Percentiles rank a stretch among this genome's conserved stretches.
phyloP scores from a whole-genome alignment of 2,329 filamentous ascomycete genomes.

The Aspergillus sp. region DNA sequence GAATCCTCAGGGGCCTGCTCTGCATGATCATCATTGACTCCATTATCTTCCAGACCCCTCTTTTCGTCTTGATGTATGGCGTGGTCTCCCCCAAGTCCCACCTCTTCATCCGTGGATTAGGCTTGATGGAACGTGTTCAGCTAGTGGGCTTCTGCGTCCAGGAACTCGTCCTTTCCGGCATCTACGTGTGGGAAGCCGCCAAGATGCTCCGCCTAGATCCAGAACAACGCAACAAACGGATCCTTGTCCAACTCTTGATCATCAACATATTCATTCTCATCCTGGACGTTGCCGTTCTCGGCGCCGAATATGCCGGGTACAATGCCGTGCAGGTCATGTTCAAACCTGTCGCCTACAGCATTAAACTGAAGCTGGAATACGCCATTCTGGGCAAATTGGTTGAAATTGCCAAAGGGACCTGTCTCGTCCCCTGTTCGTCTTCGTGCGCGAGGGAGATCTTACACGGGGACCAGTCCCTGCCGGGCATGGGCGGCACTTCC shows the following conservation, averaged over 20 bases:
- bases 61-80: constrained; percentile 32
- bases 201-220: constrained; percentile 16
- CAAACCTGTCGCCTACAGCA: constrained; percentile 31
- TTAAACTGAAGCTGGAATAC: constrained; percentile 47
- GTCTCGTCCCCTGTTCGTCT: background rate
- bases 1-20: constrained; percentile 28
- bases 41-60: constrained; percentile 34
- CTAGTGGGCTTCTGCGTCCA: constrained; percentile 47
- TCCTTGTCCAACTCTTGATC: constrained; percentile 42
- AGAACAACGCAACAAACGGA: constrained; percentile 9
- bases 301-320: constrained; percentile 32
- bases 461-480: background rate
- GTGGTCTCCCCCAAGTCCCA: constrained; percentile 13
- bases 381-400: constrained; percentile 44
- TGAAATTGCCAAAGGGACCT: constrained; percentile 10
- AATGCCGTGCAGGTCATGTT: constrained; percentile 33
- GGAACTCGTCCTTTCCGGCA: constrained; percentile 43
- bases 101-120: constrained; percentile 25
- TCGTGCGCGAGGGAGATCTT: background rate
- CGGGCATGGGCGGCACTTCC: background rate
- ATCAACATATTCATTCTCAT: constrained; percentile 41
- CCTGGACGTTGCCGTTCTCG: constrained; percentile 38
- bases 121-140: constrained; percentile 45
- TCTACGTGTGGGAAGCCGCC: constrained; percentile 45
- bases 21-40: constrained; percentile 39